Evolutionary conservation across 1,139 yeast genomes (phyloP).

Genomic region (Tardiomyces digboiensis): DNA sequence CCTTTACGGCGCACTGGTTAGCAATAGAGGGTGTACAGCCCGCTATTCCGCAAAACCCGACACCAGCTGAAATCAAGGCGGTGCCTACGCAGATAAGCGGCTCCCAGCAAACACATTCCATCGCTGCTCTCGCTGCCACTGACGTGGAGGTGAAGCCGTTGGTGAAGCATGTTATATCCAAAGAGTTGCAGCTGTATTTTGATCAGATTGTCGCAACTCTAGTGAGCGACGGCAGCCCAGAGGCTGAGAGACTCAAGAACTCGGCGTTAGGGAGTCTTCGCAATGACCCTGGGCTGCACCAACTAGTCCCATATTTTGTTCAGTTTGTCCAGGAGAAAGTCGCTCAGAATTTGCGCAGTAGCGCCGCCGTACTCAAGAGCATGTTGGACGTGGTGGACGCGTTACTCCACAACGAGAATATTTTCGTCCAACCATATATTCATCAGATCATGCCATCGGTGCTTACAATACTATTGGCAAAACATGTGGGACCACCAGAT

Average conservation of each 20-base stretch:
- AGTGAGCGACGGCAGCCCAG: slow-evolving; percentile 31
- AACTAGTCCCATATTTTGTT: slow-evolving; percentile 89
- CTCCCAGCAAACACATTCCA: slow-evolving; percentile 25
- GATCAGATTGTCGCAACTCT: slow-evolving; percentile 84
- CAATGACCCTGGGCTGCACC: slow-evolving; percentile 95
- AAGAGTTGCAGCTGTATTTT: slow-evolving; percentile 87
- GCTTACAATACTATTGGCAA: slow-evolving; percentile 79
- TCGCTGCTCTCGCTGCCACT: slow-evolving; percentile 30
- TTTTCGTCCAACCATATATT: slow-evolving; percentile 91
- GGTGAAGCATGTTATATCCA: slow-evolving; percentile 94
- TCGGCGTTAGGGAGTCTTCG: slow-evolving; percentile 82
- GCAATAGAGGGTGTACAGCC: slow-evolving; percentile 99
- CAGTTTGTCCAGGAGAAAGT: slow-evolving; percentile 96
- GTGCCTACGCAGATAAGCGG: slow-evolving; percentile 35
- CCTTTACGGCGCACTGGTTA: slow-evolving; percentile 97
- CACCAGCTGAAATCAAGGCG: slow-evolving; percentile 40
- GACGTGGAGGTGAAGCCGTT: slow-evolving; percentile 79
- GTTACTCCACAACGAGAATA: slow-evolving; percentile 70
- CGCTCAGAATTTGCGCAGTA: slow-evolving; percentile 67
- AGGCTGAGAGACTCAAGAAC: slow-evolving; percentile 25
- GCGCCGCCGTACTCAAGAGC: slow-evolving; percentile 64
- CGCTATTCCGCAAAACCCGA: slow-evolving; percentile 93
- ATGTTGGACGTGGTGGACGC: slow-evolving; percentile 90
- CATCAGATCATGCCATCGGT: slow-evolving; percentile 97
- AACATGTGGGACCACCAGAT: slow-evolving; percentile 60